Evolutionary conservation across 2,329 filamentous ascomycete species (phyloP).

Genomic region (Talaromyces sp.): DNA sequence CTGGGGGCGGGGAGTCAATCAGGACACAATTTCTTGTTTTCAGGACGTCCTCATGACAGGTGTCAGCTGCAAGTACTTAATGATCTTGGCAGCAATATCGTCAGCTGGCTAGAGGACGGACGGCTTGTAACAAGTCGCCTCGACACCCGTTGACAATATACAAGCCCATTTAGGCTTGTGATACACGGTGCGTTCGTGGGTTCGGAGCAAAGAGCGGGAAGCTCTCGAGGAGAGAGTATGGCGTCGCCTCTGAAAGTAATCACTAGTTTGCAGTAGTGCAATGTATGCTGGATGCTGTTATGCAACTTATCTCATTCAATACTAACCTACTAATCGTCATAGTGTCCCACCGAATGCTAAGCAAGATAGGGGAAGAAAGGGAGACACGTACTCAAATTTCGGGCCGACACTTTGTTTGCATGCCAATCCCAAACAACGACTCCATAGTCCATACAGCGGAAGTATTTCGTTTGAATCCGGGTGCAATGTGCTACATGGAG

Average conservation of each 20-base stretch:
- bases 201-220: background rate
- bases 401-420: background rate
- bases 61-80: background rate
- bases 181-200: background rate
- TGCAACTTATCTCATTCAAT: background rate
- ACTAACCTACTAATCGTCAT: background rate
- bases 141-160: background rate
- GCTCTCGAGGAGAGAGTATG: background rate
- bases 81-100: background rate
- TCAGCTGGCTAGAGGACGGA: background rate
- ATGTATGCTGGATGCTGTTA: background rate
- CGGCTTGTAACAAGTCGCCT: background rate
- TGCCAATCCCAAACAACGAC: background rate
- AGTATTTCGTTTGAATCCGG: background rate
- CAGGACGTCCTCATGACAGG: background rate
- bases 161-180: background rate
- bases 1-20: background rate
- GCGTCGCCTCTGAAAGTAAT: background rate
- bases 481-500: background rate
- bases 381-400: background rate
- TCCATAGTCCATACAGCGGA: background rate
- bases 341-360: background rate
- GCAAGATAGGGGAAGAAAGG: background rate
- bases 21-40: background rate
- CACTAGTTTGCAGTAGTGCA: background rate